Conservation (phyloP, 1,284 basidiomycete genomes). For the Trametes polyzona region DNA sequence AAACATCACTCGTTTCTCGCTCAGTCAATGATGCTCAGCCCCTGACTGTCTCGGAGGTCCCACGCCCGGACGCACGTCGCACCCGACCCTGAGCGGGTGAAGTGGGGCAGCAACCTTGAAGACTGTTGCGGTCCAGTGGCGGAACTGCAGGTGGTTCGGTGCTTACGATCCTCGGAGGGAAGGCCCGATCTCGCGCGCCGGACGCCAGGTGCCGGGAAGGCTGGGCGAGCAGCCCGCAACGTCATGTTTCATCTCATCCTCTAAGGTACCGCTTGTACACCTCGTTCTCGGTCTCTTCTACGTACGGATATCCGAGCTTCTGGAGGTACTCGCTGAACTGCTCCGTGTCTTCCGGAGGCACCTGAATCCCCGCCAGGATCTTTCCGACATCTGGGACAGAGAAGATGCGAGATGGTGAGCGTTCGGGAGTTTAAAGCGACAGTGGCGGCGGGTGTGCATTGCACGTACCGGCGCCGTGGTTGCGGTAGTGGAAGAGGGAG, state of each 20-base stretch:
- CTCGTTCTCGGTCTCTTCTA: conserved; percentile 92
- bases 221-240: not conserved
- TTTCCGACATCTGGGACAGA: conserved; percentile 90
- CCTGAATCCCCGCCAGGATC: conserved; percentile 93
- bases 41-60: not conserved
- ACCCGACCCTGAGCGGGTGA: not conserved
- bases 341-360: conserved; percentile 67
- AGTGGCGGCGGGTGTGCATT: not conserved
- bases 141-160: too few species aligned
- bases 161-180: too few species aligned
- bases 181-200: too few species aligned
- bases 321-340: conserved; percentile 79
- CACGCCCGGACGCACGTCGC: not conserved
- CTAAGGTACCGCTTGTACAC: conserved; percentile 82
- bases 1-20: not conserved
- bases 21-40: not conserved
- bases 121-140: not conserved
- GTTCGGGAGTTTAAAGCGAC: not conserved
- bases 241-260: conserved; percentile 28
- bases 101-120: not conserved
- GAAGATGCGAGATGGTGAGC: conserved; percentile 14
- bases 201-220: not conserved
- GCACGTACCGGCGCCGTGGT: conserved; percentile 88
- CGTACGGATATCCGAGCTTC: conserved; percentile 84
- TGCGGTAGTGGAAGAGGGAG: conserved; percentile 96